phyloP scores from a whole-genome alignment of 345 rosid genomes.

The Eucalyptus pauciflora region DNA sequence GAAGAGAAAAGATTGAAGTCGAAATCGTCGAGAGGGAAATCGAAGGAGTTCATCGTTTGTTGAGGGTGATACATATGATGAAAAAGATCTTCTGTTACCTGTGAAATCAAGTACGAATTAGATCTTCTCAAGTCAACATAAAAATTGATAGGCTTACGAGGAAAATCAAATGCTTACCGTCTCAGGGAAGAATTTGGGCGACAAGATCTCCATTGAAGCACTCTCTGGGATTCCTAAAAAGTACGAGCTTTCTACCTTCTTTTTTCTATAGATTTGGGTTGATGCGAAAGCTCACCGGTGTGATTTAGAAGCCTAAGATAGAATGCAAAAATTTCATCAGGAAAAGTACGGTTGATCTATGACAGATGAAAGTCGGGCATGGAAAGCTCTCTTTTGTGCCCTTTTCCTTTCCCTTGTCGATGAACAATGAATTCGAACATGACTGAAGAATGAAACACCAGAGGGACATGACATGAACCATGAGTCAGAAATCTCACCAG shows the following conservation, averaged over 20 bases:
- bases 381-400: neutral
- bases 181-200: conserved; percentile 20
- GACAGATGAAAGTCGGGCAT: neutral
- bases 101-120: neutral
- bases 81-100: neutral
- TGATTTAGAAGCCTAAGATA: neutral
- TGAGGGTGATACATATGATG: neutral
- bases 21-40: neutral
- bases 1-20: neutral
- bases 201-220: conserved; percentile 13
- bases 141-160: neutral
- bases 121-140: neutral
- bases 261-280: neutral
- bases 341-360: neutral
- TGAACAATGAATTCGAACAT: neutral
- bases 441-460: neutral
- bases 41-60: neutral
- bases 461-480: neutral
- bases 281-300: neutral
- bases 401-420: neutral
- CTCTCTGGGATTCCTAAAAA: neutral
- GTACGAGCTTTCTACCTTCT: neutral
- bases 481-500: neutral
- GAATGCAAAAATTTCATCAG: neutral
- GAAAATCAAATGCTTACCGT: neutral